A percentile compares a stretch with the other conserved stretches of the same genome.
Evolutionary conservation across 139 green algal species (phyloP).

Genomic region (Yamagishiella unicocca): DNA sequence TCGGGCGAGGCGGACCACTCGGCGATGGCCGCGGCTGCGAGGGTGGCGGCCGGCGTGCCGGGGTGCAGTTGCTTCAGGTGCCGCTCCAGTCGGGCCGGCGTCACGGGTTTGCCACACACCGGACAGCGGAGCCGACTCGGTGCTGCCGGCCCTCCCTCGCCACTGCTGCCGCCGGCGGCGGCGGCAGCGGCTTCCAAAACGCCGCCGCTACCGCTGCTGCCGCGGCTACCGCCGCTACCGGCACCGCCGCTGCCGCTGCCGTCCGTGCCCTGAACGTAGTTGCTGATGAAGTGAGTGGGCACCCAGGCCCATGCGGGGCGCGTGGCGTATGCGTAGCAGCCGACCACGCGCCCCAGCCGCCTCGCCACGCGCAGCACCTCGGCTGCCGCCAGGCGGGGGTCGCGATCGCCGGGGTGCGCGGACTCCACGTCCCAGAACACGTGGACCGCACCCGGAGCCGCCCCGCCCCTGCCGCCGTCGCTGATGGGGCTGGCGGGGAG

Average conservation of each 20-base stretch:
- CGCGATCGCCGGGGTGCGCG: conserved; percentile 6
- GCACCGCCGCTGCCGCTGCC: background rate
- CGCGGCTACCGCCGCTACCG: background rate
- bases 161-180: background rate
- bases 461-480: background rate
- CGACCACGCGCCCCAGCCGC: background rate
- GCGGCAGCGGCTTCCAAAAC: background rate
- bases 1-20: too few relatives aligned
- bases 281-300: background rate
- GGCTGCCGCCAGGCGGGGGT: conserved; percentile 20
- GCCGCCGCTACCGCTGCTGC: background rate
- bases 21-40: background rate
- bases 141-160: background rate
- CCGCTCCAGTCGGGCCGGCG: background rate
- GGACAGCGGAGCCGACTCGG: background rate
- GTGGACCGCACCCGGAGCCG: background rate
- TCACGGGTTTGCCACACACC: background rate
- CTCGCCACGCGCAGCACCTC: conserved; percentile 15
- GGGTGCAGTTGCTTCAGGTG: conserved; percentile 12
- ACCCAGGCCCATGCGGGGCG: conserved; percentile 25
- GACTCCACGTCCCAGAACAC: conserved; percentile 40
- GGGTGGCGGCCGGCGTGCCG: background rate
- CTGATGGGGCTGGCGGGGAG: background rate
- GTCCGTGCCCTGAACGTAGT: background rate
- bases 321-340: conserved; percentile 25